Evolutionary conservation across 352 stramenopile genomes (phyloP).

Genomic region (Phytophthora vignae): DNA sequence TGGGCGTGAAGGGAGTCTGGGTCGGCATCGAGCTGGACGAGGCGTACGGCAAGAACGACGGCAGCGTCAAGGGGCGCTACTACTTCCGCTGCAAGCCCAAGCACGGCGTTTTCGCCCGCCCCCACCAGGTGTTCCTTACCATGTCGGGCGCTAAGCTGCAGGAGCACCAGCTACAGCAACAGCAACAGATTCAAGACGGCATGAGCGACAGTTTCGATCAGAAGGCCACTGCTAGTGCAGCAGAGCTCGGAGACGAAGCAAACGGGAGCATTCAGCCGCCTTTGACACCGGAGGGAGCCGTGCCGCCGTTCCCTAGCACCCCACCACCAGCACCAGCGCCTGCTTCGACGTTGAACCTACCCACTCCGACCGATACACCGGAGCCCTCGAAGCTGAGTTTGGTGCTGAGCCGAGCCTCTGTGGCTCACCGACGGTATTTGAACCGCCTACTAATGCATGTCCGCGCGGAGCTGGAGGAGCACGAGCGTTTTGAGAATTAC

Average conservation of each 20-base stretch:
- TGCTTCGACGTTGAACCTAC: slow-evolving; percentile 17
- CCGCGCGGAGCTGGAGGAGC: slow-evolving; percentile 73
- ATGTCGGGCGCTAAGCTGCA: slow-evolving; percentile 65
- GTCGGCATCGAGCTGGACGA: slow-evolving; percentile 84
- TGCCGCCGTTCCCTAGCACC: slow-evolving; percentile 26
- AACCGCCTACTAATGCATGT: slow-evolving; percentile 73
- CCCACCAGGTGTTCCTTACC: slow-evolving; percentile 79
- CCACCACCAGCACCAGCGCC: slow-evolving; percentile 34
- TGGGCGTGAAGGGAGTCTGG: slow-evolving; percentile 74
- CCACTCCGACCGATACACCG: slow-evolving; percentile 34
- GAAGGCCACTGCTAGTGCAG: slow-evolving; percentile 32
- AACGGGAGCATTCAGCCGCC: slow-evolving; percentile 34
- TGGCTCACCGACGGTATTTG: slow-evolving; percentile 79
- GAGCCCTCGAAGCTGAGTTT: slow-evolving; percentile 71
- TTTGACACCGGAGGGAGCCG: slow-evolving; percentile 24
- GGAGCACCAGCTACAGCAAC: slow-evolving; percentile 57
- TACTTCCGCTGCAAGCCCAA: slow-evolving; percentile 86
- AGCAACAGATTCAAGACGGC: slow-evolving; percentile 39
- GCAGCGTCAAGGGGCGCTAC: slow-evolving; percentile 79
- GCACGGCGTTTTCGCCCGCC: slow-evolving; percentile 81
- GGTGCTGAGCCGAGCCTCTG: slow-evolving; percentile 64
- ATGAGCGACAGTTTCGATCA: slow-evolving; percentile 26
- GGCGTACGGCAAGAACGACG: slow-evolving; percentile 84
- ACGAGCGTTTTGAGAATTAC: slow-evolving; percentile 82
- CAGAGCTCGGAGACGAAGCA: slow-evolving; percentile 34